Base-by-base conservation (phyloP, 2,329 filamentous ascomycete species). In the Chaetomium sp. region DNA sequence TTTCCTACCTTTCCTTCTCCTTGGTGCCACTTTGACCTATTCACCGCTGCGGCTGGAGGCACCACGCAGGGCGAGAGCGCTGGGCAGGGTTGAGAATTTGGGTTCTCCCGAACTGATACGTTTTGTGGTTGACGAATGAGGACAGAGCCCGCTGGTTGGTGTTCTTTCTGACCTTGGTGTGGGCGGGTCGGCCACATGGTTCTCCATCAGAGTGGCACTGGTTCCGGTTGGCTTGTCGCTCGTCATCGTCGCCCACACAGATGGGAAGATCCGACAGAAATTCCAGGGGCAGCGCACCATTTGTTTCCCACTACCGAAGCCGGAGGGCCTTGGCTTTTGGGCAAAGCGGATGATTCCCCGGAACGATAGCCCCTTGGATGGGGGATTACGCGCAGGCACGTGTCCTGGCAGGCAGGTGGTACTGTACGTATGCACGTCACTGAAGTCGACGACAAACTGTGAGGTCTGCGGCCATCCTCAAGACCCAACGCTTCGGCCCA, bases 161-260 rank as follows among this genome's bases (percentile, higher is more conserved):
- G 45, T 43, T 40, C 36, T 36, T 36, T 40, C 37, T 12, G 8
- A 42, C 10, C 14, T 14, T 45, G 33, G 41, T 41, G 49, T 42
- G 34, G 43, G 53, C 50, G 43, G 52, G 53, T 52, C 53, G 49
- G 58, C 58, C 59, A 59, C 53, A 55, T 59, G 59, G 59, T 52
- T 56, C 54, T 45, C 56, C 56, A 55, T 53, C 40, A 32, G 14
- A n/a, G 11, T 57, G 57, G 59, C 41, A 61, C 47, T 43, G 52
- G 34, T 53, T 59, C 59, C 59, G 59, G 59, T 61, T 61, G 59
- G 59, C 34, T 50, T 56, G 49, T 34, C 55, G 38, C 47, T 32
- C 44, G 35, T 33, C 44, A 40, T 49, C n/a, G 33, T 11, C 34
- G 35, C 35, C 55, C 52, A 49, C 55, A 49, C 32, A 36, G 41